phyloP scores from a whole-genome alignment of 148 eudicot genomes.

The Nepenthes gracilis region DNA sequence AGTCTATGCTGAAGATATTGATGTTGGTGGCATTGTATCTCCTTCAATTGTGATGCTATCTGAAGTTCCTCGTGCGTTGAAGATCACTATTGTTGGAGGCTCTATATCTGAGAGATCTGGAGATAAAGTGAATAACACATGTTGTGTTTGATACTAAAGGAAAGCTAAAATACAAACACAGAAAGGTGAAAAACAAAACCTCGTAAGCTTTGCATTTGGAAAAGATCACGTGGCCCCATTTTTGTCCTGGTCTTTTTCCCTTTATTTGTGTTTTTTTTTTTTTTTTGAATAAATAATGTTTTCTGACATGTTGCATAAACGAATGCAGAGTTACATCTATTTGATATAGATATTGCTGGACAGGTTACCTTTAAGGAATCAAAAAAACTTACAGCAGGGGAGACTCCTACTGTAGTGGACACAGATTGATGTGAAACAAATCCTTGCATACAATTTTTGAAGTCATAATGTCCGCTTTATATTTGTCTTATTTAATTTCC shows the following conservation, averaged over 20 bases:
- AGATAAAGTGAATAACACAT: conserved; percentile 69
- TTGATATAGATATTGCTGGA: conserved; percentile 85
- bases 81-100: conserved; percentile 83
- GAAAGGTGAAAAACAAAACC: conserved; percentile 43
- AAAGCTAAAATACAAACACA: conserved; percentile 65
- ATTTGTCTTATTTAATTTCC: background rate
- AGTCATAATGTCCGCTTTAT: no score
- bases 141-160: conserved; percentile 79
- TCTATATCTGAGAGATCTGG: conserved; percentile 88
- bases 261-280: background rate
- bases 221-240: background rate
- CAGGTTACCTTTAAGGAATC: conserved; percentile 73
- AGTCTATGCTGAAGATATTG: conserved; percentile 80
- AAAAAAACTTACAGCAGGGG: conserved; percentile 68
- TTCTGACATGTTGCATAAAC: conserved; percentile 3
- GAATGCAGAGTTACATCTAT: conserved; percentile 66
- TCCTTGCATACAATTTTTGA: no score
- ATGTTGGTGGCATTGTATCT: conserved; percentile 65
- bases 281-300: background rate
- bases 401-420: conserved; percentile 71
- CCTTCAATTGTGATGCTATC: conserved; percentile 94
- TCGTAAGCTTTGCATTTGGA: no score
- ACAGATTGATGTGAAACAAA: conserved; percentile 50
- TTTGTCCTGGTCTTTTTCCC: background rate
- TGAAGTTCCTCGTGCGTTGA: conserved; percentile 48